Evolutionary conservation across 208 protist genomes (phyloP).

Genomic region (Crithidia bombi): DNA sequence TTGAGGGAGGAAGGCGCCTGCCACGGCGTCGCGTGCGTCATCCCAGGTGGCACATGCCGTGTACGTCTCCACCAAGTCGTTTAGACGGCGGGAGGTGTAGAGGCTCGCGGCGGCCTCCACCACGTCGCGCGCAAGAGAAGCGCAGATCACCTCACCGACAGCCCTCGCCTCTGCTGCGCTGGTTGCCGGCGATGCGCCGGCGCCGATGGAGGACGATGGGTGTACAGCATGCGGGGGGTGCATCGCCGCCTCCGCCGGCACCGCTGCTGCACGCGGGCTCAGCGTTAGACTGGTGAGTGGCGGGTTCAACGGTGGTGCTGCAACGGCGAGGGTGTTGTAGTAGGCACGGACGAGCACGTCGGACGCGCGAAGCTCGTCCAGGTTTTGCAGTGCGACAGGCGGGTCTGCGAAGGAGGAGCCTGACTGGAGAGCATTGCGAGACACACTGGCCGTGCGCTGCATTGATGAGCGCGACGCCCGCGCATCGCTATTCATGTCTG

Average conservation of each 20-base stretch:
- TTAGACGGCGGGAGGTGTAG: slow-evolving; percentile 63
- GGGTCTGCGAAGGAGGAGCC: slow-evolving; percentile 22
- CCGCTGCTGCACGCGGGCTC: background rate
- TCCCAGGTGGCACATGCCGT: slow-evolving; percentile 79
- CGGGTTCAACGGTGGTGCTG: background rate
- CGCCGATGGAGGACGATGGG: background rate
- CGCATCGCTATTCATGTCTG: slow-evolving; percentile 20
- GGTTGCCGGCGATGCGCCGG: background rate
- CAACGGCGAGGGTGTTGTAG: slow-evolving; percentile 9
- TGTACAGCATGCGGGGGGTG: background rate
- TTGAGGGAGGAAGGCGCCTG: slow-evolving; percentile 59
- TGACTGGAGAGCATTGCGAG: background rate
- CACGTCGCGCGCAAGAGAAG: slow-evolving; percentile 67
- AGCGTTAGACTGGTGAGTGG: background rate
- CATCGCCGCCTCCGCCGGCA: background rate
- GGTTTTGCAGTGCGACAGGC: slow-evolving; percentile 25
- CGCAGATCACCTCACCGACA: slow-evolving; percentile 60
- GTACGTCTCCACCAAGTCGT: slow-evolving; percentile 64
- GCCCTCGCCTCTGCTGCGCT: slow-evolving; percentile 10
- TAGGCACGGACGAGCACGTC: slow-evolving; percentile 31
- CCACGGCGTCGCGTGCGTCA: slow-evolving; percentile 62
- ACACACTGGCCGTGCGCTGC: slow-evolving; percentile 9
- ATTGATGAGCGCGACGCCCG: slow-evolving; percentile 25
- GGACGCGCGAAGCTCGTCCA: slow-evolving; percentile 27
- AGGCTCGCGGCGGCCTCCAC: slow-evolving; percentile 51